phyloP scores from a whole-genome alignment of 352 stramenopile genomes.

The Detonula confervacea region DNA sequence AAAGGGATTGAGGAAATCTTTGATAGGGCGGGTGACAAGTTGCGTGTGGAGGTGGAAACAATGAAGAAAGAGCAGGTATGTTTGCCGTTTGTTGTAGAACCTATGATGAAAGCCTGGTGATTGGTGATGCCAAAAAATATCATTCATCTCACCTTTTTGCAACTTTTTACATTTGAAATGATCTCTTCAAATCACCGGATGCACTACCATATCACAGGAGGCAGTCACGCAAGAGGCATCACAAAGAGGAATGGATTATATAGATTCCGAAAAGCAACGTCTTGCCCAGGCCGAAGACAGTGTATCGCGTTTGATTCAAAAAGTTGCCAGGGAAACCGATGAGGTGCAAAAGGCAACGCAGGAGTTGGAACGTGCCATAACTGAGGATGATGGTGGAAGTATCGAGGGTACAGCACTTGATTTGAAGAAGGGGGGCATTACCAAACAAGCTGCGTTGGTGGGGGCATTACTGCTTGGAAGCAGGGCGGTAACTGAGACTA shows the following conservation, averaged over 20 bases:
- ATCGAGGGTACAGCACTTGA: conserved; percentile 46
- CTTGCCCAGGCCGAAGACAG: conserved; percentile 52
- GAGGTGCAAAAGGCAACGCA: conserved; percentile 53
- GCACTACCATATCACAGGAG: conserved; percentile 22
- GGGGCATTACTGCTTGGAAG: conserved; percentile 47
- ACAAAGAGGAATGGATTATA: conserved; percentile 40
- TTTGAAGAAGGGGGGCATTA: conserved; percentile 52
- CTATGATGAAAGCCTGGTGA: not conserved
- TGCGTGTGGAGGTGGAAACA: conserved; percentile 33
- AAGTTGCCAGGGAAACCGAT: conserved; percentile 43
- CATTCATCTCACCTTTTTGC: not conserved
- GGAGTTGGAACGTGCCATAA: conserved; percentile 48
- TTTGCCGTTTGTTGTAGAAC: not conserved
- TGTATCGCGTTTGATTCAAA: conserved; percentile 50
- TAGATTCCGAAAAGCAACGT: conserved; percentile 43
- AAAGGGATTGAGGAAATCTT: conserved; percentile 55
- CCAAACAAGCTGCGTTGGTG: conserved; percentile 52
- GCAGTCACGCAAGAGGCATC: conserved; percentile 38
- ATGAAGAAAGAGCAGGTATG: conserved; percentile 55
- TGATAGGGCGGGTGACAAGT: conserved; percentile 45
- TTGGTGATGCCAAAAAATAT: not conserved
- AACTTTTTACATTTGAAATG: too few species aligned
- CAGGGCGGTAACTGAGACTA: conserved; percentile 49
- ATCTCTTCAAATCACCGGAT: not conserved
- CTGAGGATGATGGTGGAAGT: conserved; percentile 25